Conservation (phyloP, 495 filamentous ascomycete genomes). For the Jackrogersella multiformis region DNA sequence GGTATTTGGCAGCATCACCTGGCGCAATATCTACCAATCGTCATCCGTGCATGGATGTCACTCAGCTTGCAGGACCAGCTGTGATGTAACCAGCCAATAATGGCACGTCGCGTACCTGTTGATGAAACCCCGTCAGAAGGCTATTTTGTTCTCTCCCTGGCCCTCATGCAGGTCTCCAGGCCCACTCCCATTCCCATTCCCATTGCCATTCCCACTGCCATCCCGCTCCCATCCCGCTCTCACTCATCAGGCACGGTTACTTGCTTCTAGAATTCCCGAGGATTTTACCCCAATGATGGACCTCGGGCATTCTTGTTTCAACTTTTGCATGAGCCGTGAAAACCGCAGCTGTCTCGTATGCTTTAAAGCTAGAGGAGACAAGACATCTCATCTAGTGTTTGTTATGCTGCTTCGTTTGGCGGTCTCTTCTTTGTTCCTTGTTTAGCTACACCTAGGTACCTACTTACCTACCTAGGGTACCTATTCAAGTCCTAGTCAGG, state of each 20-base stretch:
- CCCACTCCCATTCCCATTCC: too few species aligned
- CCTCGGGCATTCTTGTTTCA: slow-evolving; percentile 30
- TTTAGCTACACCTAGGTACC: too few species aligned
- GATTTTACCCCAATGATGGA: slow-evolving; percentile 19
- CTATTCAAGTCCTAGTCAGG: too few species aligned
- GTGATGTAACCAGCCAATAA: slow-evolving; percentile 33
- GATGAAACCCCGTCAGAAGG: slow-evolving; percentile 38
- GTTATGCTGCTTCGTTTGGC: too few species aligned
- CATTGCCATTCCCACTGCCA: too few species aligned
- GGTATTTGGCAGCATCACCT: slow-evolving; percentile 37
- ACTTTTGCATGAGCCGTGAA: slow-evolving; percentile 14
- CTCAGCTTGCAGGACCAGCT: slow-evolving; percentile 24
- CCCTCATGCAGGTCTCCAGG: slow-evolving; percentile 20
- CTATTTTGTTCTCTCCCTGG: slow-evolving; percentile 19
- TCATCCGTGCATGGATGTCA: slow-evolving; percentile 25
- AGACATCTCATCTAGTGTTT: too few species aligned
- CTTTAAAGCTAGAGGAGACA: neutral
- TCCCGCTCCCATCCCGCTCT: too few species aligned
- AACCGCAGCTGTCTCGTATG: neutral
- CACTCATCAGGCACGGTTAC: slow-evolving; percentile 32
- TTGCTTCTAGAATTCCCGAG: slow-evolving; percentile 33
- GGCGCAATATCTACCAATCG: slow-evolving; percentile 32
- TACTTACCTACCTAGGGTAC: neutral
- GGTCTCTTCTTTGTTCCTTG: too few species aligned
- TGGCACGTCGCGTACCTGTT: slow-evolving; percentile 31